A percentile compares a stretch with the other conserved stretches of the same genome.
Conservation (phyloP, 2,329 filamentous ascomycete genomes). For the Coniochaeta sp. region DNA sequence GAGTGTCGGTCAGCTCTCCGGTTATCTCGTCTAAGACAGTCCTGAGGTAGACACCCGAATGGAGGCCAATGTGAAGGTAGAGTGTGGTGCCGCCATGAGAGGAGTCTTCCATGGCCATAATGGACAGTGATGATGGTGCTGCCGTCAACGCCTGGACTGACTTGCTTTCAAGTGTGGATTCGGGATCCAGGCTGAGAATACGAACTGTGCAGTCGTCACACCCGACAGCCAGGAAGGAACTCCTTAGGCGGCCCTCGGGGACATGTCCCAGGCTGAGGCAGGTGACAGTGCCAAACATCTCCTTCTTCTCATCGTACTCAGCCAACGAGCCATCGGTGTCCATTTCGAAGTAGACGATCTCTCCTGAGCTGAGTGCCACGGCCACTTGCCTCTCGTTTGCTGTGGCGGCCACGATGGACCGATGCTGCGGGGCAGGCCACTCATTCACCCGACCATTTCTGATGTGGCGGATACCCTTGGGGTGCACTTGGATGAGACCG, state of each 20-base stretch:
- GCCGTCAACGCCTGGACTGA: conserved; percentile 91
- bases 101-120: conserved; percentile 94
- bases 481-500: conserved; percentile 87
- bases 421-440: conserved; percentile 88
- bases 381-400: conserved; percentile 92
- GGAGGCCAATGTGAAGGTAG: conserved; percentile 91
- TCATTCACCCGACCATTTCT: conserved; percentile 74
- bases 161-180: conserved; percentile 85
- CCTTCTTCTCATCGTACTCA: conserved; percentile 90
- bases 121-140: conserved; percentile 78
- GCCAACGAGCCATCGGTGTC: conserved; percentile 83
- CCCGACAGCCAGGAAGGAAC: conserved; percentile 89
- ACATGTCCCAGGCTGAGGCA: conserved; percentile 91
- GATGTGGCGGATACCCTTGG: conserved; percentile 92
- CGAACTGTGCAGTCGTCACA: conserved; percentile 96
- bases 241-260: conserved; percentile 80
- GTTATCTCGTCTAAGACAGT: conserved; percentile 94
- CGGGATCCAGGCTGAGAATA: conserved; percentile 82
- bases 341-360: conserved; percentile 98
- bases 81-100: conserved; percentile 81
- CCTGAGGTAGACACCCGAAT: conserved; percentile 91
- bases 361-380: conserved; percentile 87
- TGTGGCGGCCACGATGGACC: conserved; percentile 89
- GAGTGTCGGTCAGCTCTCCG: conserved; percentile 88
- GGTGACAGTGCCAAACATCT: conserved; percentile 93